These are phyloP conservation scores for Ophiostoma australiae DNA, from an alignment of 2,329 filamentous ascomycete species.

Conservation along the genomic window DNA sequence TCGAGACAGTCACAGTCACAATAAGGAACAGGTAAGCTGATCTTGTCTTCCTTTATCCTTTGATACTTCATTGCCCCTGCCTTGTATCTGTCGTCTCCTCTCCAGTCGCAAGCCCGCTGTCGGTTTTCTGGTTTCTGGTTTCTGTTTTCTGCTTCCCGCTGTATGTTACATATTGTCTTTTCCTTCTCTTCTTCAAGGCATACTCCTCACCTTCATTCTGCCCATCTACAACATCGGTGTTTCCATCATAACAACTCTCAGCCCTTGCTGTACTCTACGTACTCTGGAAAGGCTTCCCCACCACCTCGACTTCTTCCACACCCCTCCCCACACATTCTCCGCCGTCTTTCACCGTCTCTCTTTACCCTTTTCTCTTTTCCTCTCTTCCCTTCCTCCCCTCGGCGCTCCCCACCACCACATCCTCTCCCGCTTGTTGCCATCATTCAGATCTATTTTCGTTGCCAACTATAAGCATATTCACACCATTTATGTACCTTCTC, in stretches of 20 bases:
- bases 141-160: background rate
- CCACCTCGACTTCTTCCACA: background rate
- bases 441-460: background rate
- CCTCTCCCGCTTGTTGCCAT: background rate
- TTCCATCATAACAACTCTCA: background rate
- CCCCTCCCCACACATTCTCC: constrained; percentile 14
- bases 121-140: background rate
- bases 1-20: background rate
- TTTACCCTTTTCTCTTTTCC: background rate
- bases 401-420: background rate
- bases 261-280: background rate
- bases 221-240: background rate
- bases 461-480: background rate
- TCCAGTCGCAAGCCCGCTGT: background rate
- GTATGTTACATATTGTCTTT: background rate
- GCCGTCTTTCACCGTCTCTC: constrained; percentile 14
- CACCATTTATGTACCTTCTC: background rate
- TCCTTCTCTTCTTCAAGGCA: background rate
- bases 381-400: background rate
- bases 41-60: background rate
- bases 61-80: background rate
- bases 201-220: background rate
- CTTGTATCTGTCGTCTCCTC: background rate
- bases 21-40: background rate
- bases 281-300: background rate